Evolutionary conservation across 148 eudicot species (phyloP).

Genomic region (Cornus controversa): DNA sequence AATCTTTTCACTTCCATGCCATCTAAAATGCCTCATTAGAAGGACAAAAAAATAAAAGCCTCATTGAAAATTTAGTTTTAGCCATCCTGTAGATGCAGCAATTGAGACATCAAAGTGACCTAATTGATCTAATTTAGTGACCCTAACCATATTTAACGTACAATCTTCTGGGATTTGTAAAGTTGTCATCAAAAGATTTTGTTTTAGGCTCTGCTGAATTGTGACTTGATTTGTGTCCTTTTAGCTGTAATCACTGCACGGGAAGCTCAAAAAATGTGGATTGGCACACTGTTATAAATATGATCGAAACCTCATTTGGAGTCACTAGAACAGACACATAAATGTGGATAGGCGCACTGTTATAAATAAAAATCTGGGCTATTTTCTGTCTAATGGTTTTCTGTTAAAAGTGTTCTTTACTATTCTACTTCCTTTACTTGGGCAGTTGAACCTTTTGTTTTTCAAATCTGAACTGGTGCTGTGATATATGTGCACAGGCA

Average conservation of each 20-base stretch:
- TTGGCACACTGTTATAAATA: too few species aligned
- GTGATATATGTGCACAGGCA: constrained; percentile 45
- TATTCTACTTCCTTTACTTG: neutral
- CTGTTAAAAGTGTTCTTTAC: too few species aligned
- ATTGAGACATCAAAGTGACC: neutral
- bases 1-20: neutral
- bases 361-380: neutral
- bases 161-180: neutral
- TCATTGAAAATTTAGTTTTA: neutral
- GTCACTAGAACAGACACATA: neutral
- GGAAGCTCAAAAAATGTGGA: too few species aligned
- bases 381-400: too few species aligned
- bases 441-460: neutral
- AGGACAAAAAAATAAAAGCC: neutral
- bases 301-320: neutral
- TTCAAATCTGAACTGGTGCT: neutral
- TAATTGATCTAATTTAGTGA: neutral
- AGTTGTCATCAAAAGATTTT: neutral
- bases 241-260: neutral
- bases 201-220: neutral
- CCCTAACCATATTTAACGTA: too few species aligned
- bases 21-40: neutral
- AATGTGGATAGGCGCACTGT: neutral
- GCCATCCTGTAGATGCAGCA: neutral
- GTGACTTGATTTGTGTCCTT: neutral